phyloP scores from a whole-genome alignment of 176 grass and related monocot genomes.

The Sorghum bicolor region Sorghum_bicolor_NCBIv3 NC_012870.2:64509501-64510000 shows the following conservation, averaged over 20 bases:
- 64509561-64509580: background rate
- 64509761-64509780: constrained; percentile 71
- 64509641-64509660: background rate
- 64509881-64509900: constrained; percentile 25
- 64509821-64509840: constrained; percentile 76
- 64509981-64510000: constrained; percentile 76
- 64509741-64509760: constrained; percentile 70
- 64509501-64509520: background rate
- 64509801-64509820: constrained; percentile 77
- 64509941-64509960: constrained; percentile 3
- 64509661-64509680: constrained; percentile 10
- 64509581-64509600: background rate
- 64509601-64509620: background rate
- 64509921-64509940: constrained; percentile 19
- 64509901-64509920: background rate
- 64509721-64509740: constrained; percentile 87
- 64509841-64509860: constrained; percentile 62
- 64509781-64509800: constrained; percentile 90
- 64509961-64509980: constrained; percentile 71
- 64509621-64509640: background rate
- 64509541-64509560: background rate
- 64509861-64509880: constrained; percentile 7
- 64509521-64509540: background rate
- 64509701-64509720: constrained; percentile 16
- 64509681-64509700: background rate